Conservation (phyloP, 768 basidiomycete genomes). For the Termitomyces heimii region DNA sequence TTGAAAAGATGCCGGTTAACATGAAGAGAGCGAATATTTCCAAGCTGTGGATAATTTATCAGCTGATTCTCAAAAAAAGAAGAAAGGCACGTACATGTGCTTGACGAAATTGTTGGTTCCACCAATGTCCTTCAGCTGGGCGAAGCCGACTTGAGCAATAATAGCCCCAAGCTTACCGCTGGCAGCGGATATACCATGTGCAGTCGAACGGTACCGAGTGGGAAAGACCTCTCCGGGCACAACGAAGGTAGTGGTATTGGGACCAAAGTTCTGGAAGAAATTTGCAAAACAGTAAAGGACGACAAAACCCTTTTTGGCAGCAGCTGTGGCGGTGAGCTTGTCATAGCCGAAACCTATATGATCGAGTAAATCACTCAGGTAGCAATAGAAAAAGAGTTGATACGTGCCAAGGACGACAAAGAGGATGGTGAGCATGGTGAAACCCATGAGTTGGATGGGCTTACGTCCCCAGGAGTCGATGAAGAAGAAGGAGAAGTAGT, state of each 20-base stretch:
- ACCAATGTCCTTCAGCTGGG: conserved; percentile 60
- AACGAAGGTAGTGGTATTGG: conserved; percentile 75
- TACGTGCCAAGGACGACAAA: conserved; percentile 65
- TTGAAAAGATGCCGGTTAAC: conserved; percentile 80
- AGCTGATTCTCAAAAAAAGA: neutral
- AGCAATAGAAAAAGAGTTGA: neutral
- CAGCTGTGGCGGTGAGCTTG: conserved; percentile 37
- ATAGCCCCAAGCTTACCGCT: conserved; percentile 82
- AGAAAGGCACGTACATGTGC: conserved; percentile 53
- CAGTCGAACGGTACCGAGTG: conserved; percentile 83
- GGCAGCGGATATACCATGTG: conserved; percentile 80
- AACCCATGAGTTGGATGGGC: conserved; percentile 78
- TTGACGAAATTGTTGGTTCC: conserved; percentile 55
- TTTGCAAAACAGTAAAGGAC: conserved; percentile 84
- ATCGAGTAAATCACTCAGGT: neutral
- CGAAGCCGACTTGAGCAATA: conserved; percentile 74
- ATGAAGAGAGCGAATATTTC: conserved; percentile 85
- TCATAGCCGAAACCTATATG: conserved; percentile 62
- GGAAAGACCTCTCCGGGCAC: conserved; percentile 84
- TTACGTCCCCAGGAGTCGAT: conserved; percentile 81
- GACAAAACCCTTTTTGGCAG: conserved; percentile 56
- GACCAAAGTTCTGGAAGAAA: conserved; percentile 89
- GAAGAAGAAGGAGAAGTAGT: conserved; percentile 58
- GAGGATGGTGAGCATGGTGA: conserved; percentile 56
- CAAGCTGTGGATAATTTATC: conserved; percentile 33